Conservation (phyloP, 2,329 filamentous ascomycete species). For the Penicillium rolfsii region DNA sequence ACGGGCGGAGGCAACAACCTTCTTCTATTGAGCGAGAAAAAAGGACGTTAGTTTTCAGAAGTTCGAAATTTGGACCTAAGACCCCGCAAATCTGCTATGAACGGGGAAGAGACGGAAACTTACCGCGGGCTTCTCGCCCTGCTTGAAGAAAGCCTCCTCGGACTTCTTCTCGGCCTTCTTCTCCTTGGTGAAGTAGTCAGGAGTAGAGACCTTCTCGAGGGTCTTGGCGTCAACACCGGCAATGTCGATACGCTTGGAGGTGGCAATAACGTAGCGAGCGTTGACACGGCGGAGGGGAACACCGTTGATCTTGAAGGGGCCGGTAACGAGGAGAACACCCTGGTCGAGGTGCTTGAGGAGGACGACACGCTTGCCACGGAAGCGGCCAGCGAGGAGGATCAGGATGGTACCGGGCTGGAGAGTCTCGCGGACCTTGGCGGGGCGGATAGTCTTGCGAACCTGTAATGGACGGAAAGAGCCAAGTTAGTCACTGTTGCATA, state of each 20-base stretch:
- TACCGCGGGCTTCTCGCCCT: slow-evolving; percentile 97
- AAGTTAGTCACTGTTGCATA: slow-evolving; percentile 28
- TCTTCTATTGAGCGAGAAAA: slow-evolving; percentile 70
- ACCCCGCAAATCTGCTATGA: not conserved
- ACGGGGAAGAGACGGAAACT: slow-evolving; percentile 38
- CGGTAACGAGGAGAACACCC: slow-evolving; percentile 98
- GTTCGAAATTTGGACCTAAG: not conserved
- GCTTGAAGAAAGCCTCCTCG: slow-evolving; percentile 99
- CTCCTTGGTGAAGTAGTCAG: slow-evolving; percentile 96
- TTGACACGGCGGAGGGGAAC: slow-evolving; percentile 84
- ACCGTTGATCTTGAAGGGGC: slow-evolving; percentile 99
- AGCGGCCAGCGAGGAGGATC: slow-evolving; percentile 98
- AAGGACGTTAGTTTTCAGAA: slow-evolving; percentile 13
- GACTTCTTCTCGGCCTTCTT: slow-evolving; percentile 91
- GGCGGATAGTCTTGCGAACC: slow-evolving; percentile 92
- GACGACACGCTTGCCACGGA: slow-evolving; percentile 99
- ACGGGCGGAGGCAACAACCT: slow-evolving; percentile 87
- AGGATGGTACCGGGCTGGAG: slow-evolving; percentile 95
- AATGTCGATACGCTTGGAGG: slow-evolving; percentile 60
- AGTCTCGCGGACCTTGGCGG: slow-evolving; percentile 82
- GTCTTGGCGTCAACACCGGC: slow-evolving; percentile 73
- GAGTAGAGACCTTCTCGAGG: slow-evolving; percentile 81
- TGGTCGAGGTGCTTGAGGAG: slow-evolving; percentile 97
- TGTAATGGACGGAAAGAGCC: slow-evolving; percentile 49
- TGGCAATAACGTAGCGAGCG: slow-evolving; percentile 56